Conservation (phyloP, 2,329 filamentous ascomycete species). For the Colletotrichum sublineola region DNA sequence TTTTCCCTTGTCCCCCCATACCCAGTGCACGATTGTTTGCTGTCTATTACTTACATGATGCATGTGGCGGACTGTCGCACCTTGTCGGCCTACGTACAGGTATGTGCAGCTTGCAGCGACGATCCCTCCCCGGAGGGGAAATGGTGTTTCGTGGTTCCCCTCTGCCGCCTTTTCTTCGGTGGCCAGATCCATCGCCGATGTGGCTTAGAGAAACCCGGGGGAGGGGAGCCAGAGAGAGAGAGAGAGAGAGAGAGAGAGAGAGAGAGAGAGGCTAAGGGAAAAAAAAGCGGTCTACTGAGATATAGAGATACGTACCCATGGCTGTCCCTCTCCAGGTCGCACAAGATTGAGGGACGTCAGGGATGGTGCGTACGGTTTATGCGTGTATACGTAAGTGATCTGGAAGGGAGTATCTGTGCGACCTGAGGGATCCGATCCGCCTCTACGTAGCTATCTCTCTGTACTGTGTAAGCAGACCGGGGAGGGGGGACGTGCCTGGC, state of each 20-base stretch:
- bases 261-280: too few species aligned
- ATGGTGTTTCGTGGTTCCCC: background rate
- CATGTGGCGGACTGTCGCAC: background rate
- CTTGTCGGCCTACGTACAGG: slow-evolving; percentile 9
- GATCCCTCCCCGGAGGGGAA: slow-evolving; percentile 1
- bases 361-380: background rate
- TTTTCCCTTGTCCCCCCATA: background rate
- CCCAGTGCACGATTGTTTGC: background rate
- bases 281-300: too few species aligned
- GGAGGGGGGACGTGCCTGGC: background rate
- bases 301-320: too few species aligned
- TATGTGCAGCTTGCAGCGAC: slow-evolving; percentile 8
- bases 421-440: too few species aligned
- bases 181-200: background rate
- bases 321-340: too few species aligned
- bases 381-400: too few species aligned
- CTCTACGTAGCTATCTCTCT: too few species aligned
- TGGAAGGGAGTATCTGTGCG: too few species aligned
- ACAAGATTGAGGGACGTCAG: background rate
- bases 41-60: background rate
- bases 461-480: background rate
- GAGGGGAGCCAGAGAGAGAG: too few species aligned
- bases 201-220: background rate
- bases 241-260: background rate
- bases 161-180: background rate